Conservation (phyloP, 169 alveolate species). For the Neospora caninum region DNA sequence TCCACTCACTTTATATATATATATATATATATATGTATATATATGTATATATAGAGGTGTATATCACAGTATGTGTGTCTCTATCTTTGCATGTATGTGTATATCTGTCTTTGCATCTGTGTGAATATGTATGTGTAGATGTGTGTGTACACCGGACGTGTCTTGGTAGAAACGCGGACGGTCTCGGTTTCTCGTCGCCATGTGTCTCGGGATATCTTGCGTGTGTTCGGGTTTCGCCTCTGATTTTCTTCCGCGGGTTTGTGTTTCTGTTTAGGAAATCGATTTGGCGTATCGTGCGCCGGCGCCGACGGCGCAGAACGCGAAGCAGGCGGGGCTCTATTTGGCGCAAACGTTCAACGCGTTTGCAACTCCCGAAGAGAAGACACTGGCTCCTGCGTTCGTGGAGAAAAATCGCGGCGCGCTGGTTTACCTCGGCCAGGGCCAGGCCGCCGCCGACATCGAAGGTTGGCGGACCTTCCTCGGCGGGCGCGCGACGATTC, state of each 20-base stretch:
- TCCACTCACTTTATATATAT: too few relatives aligned
- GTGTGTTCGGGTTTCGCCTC: too few relatives aligned
- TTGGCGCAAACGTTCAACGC: slow-evolving; percentile 69
- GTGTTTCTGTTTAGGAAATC: slow-evolving; percentile 34
- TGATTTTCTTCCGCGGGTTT: background rate
- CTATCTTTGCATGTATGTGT: too few relatives aligned
- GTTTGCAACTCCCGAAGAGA: background rate
- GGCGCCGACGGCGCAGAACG: slow-evolving; percentile 80
- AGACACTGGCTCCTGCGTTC: slow-evolving; percentile 30
- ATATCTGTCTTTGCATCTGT: too few relatives aligned
- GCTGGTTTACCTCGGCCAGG: slow-evolving; percentile 32
- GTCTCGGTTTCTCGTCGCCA: too few relatives aligned
- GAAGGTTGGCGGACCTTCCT: background rate
- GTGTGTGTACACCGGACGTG: too few relatives aligned
- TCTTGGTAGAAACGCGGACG: too few relatives aligned
- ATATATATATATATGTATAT: too few relatives aligned
- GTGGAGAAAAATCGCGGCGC: slow-evolving; percentile 31
- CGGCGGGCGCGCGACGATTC: slow-evolving; percentile 41
- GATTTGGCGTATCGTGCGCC: slow-evolving; percentile 73
- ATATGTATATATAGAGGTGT: too few relatives aligned
- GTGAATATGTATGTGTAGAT: too few relatives aligned
- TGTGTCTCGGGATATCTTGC: too few relatives aligned
- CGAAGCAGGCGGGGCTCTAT: slow-evolving; percentile 73
- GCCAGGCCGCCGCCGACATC: slow-evolving; percentile 39
- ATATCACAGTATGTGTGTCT: too few relatives aligned